phyloP scores from a whole-genome alignment of 2,329 filamentous ascomycete genomes.

The Aspergillus awamori region DNA sequence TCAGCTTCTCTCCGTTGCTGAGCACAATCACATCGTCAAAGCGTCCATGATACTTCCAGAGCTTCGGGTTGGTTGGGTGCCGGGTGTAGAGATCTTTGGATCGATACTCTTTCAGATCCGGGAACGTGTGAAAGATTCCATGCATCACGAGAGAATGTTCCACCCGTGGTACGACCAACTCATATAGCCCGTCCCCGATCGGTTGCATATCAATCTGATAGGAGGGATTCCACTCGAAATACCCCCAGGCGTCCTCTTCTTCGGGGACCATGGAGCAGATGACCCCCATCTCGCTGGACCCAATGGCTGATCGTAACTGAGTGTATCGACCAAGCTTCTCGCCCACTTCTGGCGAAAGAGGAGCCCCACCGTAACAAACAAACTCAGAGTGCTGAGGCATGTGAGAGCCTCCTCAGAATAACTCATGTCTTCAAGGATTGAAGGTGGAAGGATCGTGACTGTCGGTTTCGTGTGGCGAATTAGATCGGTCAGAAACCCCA shows the following conservation, averaged over 20 bases:
- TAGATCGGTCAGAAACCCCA: constrained; percentile 25
- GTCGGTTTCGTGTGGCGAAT: constrained; percentile 23
- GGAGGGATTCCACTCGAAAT: background rate
- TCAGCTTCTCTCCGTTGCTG: constrained; percentile 50
- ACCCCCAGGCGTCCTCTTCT: background rate
- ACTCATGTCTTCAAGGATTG: constrained; percentile 31
- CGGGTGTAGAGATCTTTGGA: constrained; percentile 13
- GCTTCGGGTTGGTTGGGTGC: constrained; percentile 10
- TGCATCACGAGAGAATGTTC: constrained; percentile 4
- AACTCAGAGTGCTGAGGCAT: constrained; percentile 13
- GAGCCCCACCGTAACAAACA: constrained; percentile 18
- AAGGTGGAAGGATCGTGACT: constrained; percentile 27
- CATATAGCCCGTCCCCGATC: constrained; percentile 9
- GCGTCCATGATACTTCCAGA: constrained; percentile 15
- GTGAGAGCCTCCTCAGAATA: constrained; percentile 20
- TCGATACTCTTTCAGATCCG: constrained; percentile 21
- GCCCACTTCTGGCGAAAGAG: constrained; percentile 14
- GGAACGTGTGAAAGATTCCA: constrained; percentile 26
- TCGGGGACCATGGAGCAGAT: constrained; percentile 5
- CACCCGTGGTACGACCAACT: constrained; percentile 7
- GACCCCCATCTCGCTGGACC: constrained; percentile 5
- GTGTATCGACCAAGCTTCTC: constrained; percentile 9
- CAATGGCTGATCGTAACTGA: background rate
- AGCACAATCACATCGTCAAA: constrained; percentile 50
- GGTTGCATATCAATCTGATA: constrained; percentile 6